These are phyloP conservation scores for Clarireedia homoeocarpa DNA, from an alignment of 2,329 filamentous ascomycete species.

Conservation along the genomic window DNA sequence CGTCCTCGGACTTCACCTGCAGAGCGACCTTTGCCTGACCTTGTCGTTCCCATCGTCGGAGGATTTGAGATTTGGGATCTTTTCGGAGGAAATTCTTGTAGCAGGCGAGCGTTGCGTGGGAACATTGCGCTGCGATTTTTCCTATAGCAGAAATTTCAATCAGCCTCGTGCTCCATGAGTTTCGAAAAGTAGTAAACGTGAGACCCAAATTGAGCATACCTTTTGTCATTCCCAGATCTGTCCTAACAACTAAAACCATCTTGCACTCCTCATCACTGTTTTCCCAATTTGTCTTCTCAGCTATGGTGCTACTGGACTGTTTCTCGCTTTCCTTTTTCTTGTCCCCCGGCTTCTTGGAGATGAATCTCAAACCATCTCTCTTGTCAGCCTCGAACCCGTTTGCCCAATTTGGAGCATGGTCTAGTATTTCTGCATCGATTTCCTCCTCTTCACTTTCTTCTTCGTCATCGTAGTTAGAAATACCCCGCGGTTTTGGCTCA, in stretches of 20 bases:
- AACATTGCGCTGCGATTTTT: conserved; percentile 94
- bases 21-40: conserved; percentile 94
- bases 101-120: conserved; percentile 93
- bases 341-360: conserved; percentile 28
- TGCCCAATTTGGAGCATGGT: conserved; percentile 61
- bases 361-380: conserved; percentile 44
- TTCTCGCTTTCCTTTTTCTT: conserved; percentile 34
- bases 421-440: conserved; percentile 48
- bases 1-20: conserved; percentile 80
- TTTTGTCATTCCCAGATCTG: conserved; percentile 95
- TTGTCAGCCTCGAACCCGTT: conserved; percentile 53
- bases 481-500: conserved; percentile 35
- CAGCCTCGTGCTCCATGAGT: neutral
- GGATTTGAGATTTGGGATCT: conserved; percentile 49
- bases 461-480: conserved; percentile 51
- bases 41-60: conserved; percentile 75
- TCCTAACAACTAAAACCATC: conserved; percentile 83
- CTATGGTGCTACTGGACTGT: conserved; percentile 8
- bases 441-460: conserved; percentile 64
- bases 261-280: conserved; percentile 75
- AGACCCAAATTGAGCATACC: conserved; percentile 43
- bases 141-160: conserved; percentile 44
- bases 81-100: conserved; percentile 72
- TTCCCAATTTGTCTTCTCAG: conserved; percentile 9
- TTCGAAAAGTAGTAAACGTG: conserved; percentile 3